Base-by-base conservation (phyloP, 208 protist species). In the Trypanosoma theileri region DNA sequence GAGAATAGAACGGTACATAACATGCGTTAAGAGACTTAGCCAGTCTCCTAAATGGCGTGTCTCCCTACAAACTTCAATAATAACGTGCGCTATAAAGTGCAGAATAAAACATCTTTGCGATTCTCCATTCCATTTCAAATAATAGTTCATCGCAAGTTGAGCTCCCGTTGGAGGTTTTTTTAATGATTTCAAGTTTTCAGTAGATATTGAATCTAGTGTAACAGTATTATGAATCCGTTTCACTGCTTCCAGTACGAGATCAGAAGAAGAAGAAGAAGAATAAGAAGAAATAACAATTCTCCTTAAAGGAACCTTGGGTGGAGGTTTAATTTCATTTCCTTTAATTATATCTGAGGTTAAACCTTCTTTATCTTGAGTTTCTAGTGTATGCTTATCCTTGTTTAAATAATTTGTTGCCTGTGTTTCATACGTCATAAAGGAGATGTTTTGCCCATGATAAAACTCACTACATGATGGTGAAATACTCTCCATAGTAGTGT, bases 1-100 rank as follows among this genome's bases (percentile, higher is more conserved):
- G 11, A 48, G 14, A n/a, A 67, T 57, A 22, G 51, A 50, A 17
- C 31, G 21, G 35, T 67, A 67, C 22, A 67, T 59, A 40, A 59
- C 51, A 57, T 67, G 62, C 26, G 52, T 67, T 17, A 67, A 59
- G 58, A 59, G 16, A 59, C 26, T 58, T 31, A 67, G 62, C 62
- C 62, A 67, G 3, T 59, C 40, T 19, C 62, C 62, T 10, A 67
- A 58, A 22, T 48, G 62, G 1, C 62, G 62, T n/a, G 51, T 67
- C 11, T 67, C 62, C 28, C 28, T 26, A 48, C 51, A 67, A 14
- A 67, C 62, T 22, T 67, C 51, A 35, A 59, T 8, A 28, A 31
- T 7, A 14, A 67, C 10, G 46, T 56, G 35, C 3, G 62, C 62
- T 26, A 67, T 1, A 48, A 67, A 67, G 22, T 42, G 6, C 28